Conservation (phyloP, 1,284 basidiomycete genomes). For the Ceratobasidium sp. region DNA sequence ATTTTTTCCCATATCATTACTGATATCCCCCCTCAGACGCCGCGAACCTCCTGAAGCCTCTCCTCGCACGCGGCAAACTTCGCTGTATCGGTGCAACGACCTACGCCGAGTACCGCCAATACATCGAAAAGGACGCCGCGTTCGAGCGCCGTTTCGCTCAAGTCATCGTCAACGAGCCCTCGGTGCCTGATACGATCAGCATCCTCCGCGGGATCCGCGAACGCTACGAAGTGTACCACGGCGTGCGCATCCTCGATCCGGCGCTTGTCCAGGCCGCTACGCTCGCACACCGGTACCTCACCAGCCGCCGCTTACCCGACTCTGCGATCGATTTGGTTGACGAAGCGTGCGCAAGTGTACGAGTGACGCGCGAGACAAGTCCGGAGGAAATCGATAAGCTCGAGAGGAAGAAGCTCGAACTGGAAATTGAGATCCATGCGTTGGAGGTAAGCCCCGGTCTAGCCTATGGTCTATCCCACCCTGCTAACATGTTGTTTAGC, state of each 20-base stretch:
- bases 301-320: constrained; percentile 83
- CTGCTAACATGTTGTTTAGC: constrained; percentile 48
- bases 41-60: constrained; percentile 88
- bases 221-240: constrained; percentile 77
- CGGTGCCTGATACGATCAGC: constrained; percentile 88
- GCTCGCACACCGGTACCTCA: constrained; percentile 93
- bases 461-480: background rate
- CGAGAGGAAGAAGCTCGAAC: constrained; percentile 89
- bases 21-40: constrained; percentile 49
- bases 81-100: constrained; percentile 92
- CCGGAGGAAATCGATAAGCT: constrained; percentile 95
- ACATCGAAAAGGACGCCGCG: constrained; percentile 95
- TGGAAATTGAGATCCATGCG: constrained; percentile 96
- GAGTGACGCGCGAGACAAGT: constrained; percentile 91
- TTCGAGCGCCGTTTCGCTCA: constrained; percentile 95
- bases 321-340: constrained; percentile 93
- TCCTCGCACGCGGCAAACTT: constrained; percentile 89
- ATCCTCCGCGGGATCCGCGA: constrained; percentile 92
- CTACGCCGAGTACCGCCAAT: constrained; percentile 90
- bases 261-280: constrained; percentile 91
- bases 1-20: background rate
- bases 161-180: constrained; percentile 91
- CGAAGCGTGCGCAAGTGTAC: constrained; percentile 90
- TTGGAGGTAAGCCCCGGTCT: constrained; percentile 60
- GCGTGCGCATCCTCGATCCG: constrained; percentile 88